Conservation (phyloP, 2,329 filamentous ascomycete species). For the Ceratocystis diversiconidia region DNA sequence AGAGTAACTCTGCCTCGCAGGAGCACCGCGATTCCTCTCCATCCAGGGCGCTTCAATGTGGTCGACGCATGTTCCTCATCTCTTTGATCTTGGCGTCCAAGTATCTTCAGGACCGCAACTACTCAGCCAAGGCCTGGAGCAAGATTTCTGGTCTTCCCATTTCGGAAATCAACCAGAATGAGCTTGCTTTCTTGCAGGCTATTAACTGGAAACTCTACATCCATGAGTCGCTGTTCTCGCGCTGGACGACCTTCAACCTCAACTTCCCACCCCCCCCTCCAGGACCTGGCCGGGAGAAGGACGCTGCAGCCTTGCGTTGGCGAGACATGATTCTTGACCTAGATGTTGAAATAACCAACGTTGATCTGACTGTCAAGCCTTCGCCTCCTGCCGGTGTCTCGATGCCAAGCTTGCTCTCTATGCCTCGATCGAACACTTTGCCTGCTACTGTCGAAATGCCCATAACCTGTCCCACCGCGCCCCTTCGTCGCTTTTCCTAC, state of each 20-base stretch:
- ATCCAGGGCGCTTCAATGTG: conserved; percentile 77
- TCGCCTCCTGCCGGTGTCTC: neutral
- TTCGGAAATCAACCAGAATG: conserved; percentile 90
- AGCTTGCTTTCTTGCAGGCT: conserved; percentile 77
- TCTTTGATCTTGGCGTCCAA: conserved; percentile 93
- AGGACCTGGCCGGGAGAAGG: conserved; percentile 30
- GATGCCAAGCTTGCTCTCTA: neutral
- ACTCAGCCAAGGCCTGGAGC: conserved; percentile 93
- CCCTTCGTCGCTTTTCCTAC: conserved; percentile 29
- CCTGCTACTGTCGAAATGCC: conserved; percentile 6
- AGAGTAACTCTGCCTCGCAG: conserved; percentile 64
- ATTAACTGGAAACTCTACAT: conserved; percentile 95
- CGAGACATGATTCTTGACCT: conserved; percentile 43
- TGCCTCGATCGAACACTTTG: neutral
- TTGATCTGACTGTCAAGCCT: conserved; percentile 27
- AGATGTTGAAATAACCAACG: conserved; percentile 43
- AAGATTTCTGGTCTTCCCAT: conserved; percentile 96
- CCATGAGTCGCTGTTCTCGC: conserved; percentile 71
- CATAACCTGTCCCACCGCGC: conserved; percentile 19
- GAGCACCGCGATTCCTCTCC: conserved; percentile 59
- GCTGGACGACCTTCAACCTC: conserved; percentile 86
- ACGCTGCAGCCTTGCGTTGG: conserved; percentile 34
- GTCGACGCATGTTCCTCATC: conserved; percentile 91
- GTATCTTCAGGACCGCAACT: conserved; percentile 95
- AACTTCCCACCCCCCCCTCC: conserved; percentile 65